Base-by-base conservation (phyloP, 768 basidiomycete genomes). In the Brasilioporus rufonigricans region DNA sequence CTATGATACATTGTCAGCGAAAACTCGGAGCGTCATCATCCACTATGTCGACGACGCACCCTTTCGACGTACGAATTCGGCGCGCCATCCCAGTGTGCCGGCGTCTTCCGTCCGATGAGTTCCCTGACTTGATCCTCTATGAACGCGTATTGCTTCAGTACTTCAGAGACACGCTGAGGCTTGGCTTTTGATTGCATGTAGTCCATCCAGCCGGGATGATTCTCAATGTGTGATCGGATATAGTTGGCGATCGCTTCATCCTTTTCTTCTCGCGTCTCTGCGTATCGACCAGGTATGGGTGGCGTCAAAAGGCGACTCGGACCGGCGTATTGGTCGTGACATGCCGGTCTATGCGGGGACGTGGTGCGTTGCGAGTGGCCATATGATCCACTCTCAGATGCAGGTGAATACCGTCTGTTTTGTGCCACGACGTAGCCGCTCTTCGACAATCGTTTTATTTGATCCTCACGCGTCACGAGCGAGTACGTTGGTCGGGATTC, bases 91-190 rank as follows among this genome's bases (percentile, higher is more conserved):
- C 72, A 67, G 48, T 76, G 73, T 21, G 74, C 70, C 0, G 82
- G 80, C 7, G 80, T 74, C 49, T 52, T 64, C 50, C 67, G 68
- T 38, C 79, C 80, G 8, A 70, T 73, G 60, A 74, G 78, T 45
- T 74, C 71, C 47, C 80, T 76, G 29, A 81, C 66, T 66, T 79
- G 74, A 31, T 74, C 65, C 57, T 82, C 76, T 39, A 87, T 76
- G 61, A 83, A 79, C 16, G 64, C 63, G 57, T 82, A 88, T 60
- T 81, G 79, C 36, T 72, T 70, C 52, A 82, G 50, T 31, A 80
- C 66, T 39, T 76, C 77, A 10, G 71, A 67, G 11, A 76, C 71
- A 12, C 73, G 71, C 33, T 73, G 74, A n/a, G 69, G 73, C 35
- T 56, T 68, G 10, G 71, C 76, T 50, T 73, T 75, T 7, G 73